Percentiles rank a stretch among this genome's conserved stretches.
Conservation (phyloP, 345 rosid species). For the Lenwebbia sp. region DNA sequence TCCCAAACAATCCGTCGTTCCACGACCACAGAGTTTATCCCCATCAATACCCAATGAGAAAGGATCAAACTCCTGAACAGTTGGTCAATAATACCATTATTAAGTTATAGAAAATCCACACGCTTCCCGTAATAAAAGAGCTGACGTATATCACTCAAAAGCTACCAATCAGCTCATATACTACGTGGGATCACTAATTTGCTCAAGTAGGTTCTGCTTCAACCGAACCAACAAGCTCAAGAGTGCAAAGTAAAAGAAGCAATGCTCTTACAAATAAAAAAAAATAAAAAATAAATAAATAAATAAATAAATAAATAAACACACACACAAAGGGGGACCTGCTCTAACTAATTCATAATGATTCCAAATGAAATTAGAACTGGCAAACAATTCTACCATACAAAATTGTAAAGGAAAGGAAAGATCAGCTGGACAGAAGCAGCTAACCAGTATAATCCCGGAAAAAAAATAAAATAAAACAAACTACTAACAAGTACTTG, state of each 20-base stretch:
- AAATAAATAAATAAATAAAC: too few species aligned
- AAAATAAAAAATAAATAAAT: neutral
- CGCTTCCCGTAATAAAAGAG: neutral
- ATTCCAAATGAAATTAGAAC: neutral
- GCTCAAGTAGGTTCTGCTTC: neutral
- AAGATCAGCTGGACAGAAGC: neutral
- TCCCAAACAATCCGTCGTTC: constrained; percentile 98
- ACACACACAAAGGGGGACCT: neutral
- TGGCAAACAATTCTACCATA: neutral
- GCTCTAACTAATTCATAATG: neutral
- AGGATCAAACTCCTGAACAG: constrained; percentile 85
- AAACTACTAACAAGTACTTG: neutral
- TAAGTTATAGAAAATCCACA: neutral
- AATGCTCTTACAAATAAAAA: neutral
- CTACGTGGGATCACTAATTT: neutral
- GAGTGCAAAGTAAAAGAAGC: neutral
- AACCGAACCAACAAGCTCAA: neutral
- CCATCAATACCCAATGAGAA: constrained; percentile 77
- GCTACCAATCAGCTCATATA: neutral
- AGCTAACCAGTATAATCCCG: neutral
- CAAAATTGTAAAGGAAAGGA: neutral
- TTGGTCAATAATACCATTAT: neutral
- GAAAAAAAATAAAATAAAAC: neutral
- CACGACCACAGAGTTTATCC: constrained; percentile 87
- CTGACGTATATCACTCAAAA: neutral